phyloP scores from a whole-genome alignment of 441 rosid genomes.

The Mallotus repandus region DNA sequence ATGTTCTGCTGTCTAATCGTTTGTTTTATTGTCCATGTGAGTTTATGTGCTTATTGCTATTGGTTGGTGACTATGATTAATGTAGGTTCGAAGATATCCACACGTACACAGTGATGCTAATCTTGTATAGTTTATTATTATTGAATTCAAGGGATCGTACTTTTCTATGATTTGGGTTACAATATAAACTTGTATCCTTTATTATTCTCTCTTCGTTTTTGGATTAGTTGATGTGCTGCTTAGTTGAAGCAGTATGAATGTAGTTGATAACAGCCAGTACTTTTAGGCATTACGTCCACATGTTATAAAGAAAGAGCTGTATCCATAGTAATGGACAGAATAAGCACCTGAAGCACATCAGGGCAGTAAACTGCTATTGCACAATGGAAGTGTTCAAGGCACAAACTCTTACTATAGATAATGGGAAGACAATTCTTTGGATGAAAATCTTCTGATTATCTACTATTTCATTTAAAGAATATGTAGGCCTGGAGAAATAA shows the following conservation, averaged over 20 bases:
- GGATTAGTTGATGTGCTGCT: neutral
- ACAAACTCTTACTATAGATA: too few relatives aligned
- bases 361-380: too few relatives aligned
- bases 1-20: neutral
- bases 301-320: neutral
- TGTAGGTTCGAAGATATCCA: neutral
- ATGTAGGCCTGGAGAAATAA: neutral
- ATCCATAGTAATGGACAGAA: neutral
- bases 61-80: neutral
- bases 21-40: slow-evolving; percentile 16
- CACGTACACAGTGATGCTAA: neutral
- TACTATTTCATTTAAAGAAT: neutral
- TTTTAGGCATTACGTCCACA: neutral
- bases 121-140: too few relatives aligned
- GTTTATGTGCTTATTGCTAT: neutral
- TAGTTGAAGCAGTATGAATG: neutral
- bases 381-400: too few relatives aligned
- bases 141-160: too few relatives aligned
- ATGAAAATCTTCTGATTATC: neutral
- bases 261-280: neutral
- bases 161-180: neutral
- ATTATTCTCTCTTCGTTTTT: neutral
- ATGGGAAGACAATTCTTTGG: neutral
- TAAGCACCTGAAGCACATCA: too few relatives aligned
- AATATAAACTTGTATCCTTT: neutral